Evolutionary conservation across 2,329 filamentous ascomycete genomes (phyloP).

Genomic region (Fusarium tricinctum): DNA sequence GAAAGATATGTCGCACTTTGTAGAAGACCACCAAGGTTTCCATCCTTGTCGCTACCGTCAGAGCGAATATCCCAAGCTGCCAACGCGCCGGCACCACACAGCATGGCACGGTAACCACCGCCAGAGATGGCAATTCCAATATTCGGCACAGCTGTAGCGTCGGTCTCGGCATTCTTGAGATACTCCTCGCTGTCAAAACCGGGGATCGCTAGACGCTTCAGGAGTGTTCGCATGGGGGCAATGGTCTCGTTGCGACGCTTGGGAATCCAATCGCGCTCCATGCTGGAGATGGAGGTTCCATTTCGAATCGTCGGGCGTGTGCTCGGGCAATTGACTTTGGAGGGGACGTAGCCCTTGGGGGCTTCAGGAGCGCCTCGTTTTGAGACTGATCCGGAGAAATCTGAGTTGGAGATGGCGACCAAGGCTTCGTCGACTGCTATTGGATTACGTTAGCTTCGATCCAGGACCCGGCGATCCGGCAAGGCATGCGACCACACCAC

Average conservation of each 20-base stretch:
- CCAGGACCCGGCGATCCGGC: neutral
- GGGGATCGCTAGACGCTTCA: conserved; percentile 79
- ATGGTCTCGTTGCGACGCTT: conserved; percentile 80
- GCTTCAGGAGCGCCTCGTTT: conserved; percentile 52
- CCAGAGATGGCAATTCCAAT: conserved; percentile 85
- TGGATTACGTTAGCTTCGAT: conserved; percentile 30
- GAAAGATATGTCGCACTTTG: conserved; percentile 86
- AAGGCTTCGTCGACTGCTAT: conserved; percentile 37
- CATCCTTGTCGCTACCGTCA: conserved; percentile 58
- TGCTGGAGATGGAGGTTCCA: conserved; percentile 67
- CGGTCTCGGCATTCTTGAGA: conserved; percentile 61
- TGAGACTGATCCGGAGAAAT: conserved; percentile 36
- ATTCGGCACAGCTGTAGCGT: conserved; percentile 60
- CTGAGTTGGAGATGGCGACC: conserved; percentile 37
- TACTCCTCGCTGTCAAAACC: conserved; percentile 83
- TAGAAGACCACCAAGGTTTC: conserved; percentile 83
- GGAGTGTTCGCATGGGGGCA: conserved; percentile 79
- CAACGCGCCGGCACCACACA: conserved; percentile 85
- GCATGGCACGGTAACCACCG: conserved; percentile 87
- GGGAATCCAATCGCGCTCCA: conserved; percentile 81
- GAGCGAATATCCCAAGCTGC: conserved; percentile 85
- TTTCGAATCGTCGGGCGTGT: conserved; percentile 80
- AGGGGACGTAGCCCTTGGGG: conserved; percentile 76
- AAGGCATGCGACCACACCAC: conserved; percentile 6
- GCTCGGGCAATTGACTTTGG: conserved; percentile 75